Evolutionary conservation across 495 filamentous ascomycete species (phyloP).

Genomic region (Lasiosphaeris hirsuta): DNA sequence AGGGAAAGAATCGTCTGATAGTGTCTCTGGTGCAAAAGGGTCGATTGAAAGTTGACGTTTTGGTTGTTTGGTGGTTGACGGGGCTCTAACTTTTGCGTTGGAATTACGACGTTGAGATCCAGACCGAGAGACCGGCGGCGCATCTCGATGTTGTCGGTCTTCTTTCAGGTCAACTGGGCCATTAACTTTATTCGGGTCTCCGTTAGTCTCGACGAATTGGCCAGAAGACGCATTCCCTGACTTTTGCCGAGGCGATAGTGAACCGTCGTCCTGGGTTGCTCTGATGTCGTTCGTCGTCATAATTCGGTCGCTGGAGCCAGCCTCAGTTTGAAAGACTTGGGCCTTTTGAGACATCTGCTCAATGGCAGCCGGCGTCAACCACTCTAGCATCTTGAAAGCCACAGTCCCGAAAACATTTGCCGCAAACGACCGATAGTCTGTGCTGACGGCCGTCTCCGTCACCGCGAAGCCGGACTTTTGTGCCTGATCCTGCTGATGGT

Average conservation of each 20-base stretch:
- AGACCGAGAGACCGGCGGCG: constrained; percentile 13
- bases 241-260: too few relatives aligned
- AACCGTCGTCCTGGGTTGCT: too few relatives aligned
- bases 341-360: constrained; percentile 39
- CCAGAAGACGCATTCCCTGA: too few relatives aligned
- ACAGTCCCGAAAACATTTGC: constrained; percentile 78
- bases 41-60: constrained; percentile 40
- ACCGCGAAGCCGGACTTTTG: constrained; percentile 23
- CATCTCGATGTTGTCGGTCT: constrained; percentile 15
- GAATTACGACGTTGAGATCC: constrained; percentile 40
- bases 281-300: background rate
- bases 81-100: constrained; percentile 41
- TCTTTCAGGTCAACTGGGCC: constrained; percentile 3
- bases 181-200: background rate
- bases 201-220: background rate
- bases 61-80: constrained; percentile 30
- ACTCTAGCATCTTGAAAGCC: constrained; percentile 75
- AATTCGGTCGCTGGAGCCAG: background rate
- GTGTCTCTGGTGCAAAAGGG: constrained; percentile 27
- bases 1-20: constrained; percentile 25
- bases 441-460: constrained; percentile 51
- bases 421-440: constrained; percentile 80
- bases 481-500: background rate
- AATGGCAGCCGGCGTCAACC: constrained; percentile 58
- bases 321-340: constrained; percentile 13